Evolutionary conservation across 768 basidiomycete genomes (phyloP).

Genomic region (Crucibulum laeve): DNA sequence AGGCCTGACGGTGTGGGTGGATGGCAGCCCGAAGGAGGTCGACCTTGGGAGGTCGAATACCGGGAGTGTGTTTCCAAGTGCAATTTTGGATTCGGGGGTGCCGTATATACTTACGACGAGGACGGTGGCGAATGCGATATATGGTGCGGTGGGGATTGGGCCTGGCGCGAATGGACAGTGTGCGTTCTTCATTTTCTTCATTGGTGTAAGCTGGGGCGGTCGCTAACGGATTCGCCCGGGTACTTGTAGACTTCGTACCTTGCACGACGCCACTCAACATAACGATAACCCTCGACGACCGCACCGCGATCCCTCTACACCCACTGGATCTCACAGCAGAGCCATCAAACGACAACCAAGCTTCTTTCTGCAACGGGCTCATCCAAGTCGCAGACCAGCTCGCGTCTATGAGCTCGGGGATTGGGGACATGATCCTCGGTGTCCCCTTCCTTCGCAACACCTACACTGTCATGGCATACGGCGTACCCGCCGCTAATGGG

Average conservation of each 20-base stretch:
- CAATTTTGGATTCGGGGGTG: slow-evolving; percentile 70
- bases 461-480: slow-evolving; percentile 75
- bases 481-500: slow-evolving; percentile 39
- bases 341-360: slow-evolving; percentile 35
- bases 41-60: slow-evolving; percentile 32
- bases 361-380: slow-evolving; percentile 56
- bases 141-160: slow-evolving; percentile 64
- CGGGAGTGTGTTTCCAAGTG: slow-evolving; percentile 47
- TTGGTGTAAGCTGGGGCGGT: slow-evolving; percentile 1
- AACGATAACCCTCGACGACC: slow-evolving; percentile 59
- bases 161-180: slow-evolving; percentile 62
- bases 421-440: slow-evolving; percentile 74
- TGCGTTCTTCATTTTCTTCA: slow-evolving; percentile 27
- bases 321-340: slow-evolving; percentile 68
- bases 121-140: slow-evolving; percentile 67
- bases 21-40: slow-evolving; percentile 36
- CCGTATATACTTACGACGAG: slow-evolving; percentile 62
- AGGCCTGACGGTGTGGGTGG: slow-evolving; percentile 58
- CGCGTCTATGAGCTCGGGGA: slow-evolving; percentile 20
- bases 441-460: slow-evolving; percentile 74
- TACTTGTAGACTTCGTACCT: slow-evolving; percentile 61
- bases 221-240: background rate
- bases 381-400: slow-evolving; percentile 59
- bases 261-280: slow-evolving; percentile 71
- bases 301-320: slow-evolving; percentile 56